Percentiles rank a stretch among this genome's conserved stretches.
Evolutionary conservation across 805 yeast genomes (phyloP).

Genomic region (Nakazawaea ernobii): DNA sequence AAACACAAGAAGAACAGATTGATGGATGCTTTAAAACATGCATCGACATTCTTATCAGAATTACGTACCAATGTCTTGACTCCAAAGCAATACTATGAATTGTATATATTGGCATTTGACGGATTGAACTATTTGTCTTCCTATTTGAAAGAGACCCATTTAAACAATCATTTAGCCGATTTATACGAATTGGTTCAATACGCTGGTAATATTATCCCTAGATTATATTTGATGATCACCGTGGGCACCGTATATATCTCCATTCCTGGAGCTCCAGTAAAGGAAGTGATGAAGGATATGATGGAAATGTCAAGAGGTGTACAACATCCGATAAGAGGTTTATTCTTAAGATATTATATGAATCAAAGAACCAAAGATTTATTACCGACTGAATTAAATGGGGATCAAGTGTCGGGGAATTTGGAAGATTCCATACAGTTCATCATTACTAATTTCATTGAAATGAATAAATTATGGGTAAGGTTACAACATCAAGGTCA

Average conservation of each 20-base stretch:
- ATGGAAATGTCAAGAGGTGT: constrained; percentile 97
- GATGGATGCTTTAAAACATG: constrained; percentile 85
- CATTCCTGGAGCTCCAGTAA: constrained; percentile 68
- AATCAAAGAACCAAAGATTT: constrained; percentile 75
- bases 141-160: constrained; percentile 63
- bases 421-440: constrained; percentile 70
- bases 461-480: constrained; percentile 98
- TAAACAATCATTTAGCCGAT: constrained; percentile 73
- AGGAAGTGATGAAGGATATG: constrained; percentile 91
- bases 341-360: constrained; percentile 83
- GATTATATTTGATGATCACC: constrained; percentile 90
- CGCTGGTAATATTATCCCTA: constrained; percentile 88
- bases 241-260: constrained; percentile 89
- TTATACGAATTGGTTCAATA: constrained; percentile 93
- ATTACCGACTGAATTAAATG: constrained; percentile 32
- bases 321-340: constrained; percentile 90
- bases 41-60: constrained; percentile 76
- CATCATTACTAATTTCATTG: constrained; percentile 81
- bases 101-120: constrained; percentile 80
- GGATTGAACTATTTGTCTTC: constrained; percentile 63
- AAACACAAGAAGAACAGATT: constrained; percentile 45
- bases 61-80: constrained; percentile 67
- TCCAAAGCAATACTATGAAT: constrained; percentile 91
- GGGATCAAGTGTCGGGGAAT: constrained; percentile 26
- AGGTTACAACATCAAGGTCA: constrained; percentile 95